Evolutionary conservation across 1,284 basidiomycete species (phyloP).

Genomic region (Rhodotorula sp.): DNA sequence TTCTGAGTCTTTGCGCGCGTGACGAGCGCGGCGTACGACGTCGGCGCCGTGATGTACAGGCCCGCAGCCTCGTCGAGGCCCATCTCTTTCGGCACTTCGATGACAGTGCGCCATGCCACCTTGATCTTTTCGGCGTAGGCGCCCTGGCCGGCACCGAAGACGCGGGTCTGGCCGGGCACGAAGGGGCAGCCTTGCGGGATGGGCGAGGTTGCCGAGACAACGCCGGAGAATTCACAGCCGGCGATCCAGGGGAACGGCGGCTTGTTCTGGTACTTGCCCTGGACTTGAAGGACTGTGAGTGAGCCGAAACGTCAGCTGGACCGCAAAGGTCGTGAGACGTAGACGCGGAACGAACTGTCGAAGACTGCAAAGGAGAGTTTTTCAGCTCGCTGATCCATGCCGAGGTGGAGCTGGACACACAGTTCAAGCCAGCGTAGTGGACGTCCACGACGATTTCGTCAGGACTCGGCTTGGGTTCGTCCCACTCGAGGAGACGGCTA

Average conservation of each 20-base stretch:
- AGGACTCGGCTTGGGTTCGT: constrained; percentile 61
- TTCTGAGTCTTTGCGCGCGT: constrained; percentile 65
- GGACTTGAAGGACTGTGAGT: constrained; percentile 5
- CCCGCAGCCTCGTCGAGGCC: constrained; percentile 66
- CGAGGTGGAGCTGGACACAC: background rate
- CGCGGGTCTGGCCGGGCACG: constrained; percentile 75
- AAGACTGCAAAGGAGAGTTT: constrained; percentile 55
- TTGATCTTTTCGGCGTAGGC: constrained; percentile 73
- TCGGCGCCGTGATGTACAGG: constrained; percentile 51
- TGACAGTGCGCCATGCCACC: constrained; percentile 57
- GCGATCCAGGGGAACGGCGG: constrained; percentile 80
- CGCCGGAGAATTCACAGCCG: constrained; percentile 75
- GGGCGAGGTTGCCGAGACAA: constrained; percentile 69
- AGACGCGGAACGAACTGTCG: constrained; percentile 52
- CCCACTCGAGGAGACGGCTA: constrained; percentile 58
- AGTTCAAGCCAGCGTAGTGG: constrained; percentile 63
- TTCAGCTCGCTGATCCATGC: background rate
- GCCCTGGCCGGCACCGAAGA: constrained; percentile 85
- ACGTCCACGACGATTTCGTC: constrained; percentile 79
- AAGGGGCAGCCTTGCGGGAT: constrained; percentile 80
- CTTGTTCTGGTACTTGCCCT: constrained; percentile 80
- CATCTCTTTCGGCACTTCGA: constrained; percentile 66
- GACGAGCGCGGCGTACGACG: constrained; percentile 83
- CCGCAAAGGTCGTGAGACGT: background rate
- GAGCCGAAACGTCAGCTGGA: background rate